phyloP scores from a whole-genome alignment of 805 yeast species.

The Candida insectalens region DNA sequence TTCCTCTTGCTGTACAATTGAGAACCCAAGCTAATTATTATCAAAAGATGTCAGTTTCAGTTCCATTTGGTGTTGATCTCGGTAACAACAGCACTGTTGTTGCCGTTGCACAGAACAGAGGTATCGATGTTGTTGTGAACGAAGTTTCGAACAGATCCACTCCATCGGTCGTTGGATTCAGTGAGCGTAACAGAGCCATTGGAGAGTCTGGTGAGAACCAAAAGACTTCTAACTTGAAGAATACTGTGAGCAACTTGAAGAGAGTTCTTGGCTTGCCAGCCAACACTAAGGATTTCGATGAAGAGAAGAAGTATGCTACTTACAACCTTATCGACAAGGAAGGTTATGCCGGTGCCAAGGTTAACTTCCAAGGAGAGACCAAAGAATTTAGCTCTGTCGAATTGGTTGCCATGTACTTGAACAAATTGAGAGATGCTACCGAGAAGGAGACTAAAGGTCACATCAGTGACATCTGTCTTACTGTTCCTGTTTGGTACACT shows the following conservation, averaged over 20 bases:
- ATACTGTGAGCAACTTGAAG: conserved; percentile 92
- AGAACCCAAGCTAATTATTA: not conserved
- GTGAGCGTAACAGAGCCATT: conserved; percentile 76
- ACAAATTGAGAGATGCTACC: conserved; percentile 79
- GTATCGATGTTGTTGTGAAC: conserved; percentile 95
- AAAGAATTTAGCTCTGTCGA: conserved; percentile 79
- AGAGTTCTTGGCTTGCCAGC: conserved; percentile 77
- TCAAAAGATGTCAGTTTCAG: conserved; percentile 73
- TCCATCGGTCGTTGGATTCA: conserved; percentile 84
- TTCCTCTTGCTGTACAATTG: too few relatives aligned
- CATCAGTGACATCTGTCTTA: conserved; percentile 80
- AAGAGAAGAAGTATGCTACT: conserved; percentile 68
- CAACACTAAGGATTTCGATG: conserved; percentile 65
- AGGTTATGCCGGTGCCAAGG: conserved; percentile 78
- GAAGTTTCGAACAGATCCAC: conserved; percentile 98
- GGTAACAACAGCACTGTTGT: conserved; percentile 92
- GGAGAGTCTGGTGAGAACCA: conserved; percentile 96
- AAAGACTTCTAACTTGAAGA: conserved; percentile 92
- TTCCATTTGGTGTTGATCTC: conserved; percentile 96
- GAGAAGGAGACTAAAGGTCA: conserved; percentile 72
- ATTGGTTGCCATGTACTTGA: conserved; percentile 88
- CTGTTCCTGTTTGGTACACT: conserved; percentile 97
- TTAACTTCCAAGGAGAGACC: conserved; percentile 72
- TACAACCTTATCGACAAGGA: conserved; percentile 60
- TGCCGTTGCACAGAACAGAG: conserved; percentile 96